phyloP scores from a whole-genome alignment of 2,329 filamentous ascomycete species.

The Ascochyta viciae-villosae region DNA sequence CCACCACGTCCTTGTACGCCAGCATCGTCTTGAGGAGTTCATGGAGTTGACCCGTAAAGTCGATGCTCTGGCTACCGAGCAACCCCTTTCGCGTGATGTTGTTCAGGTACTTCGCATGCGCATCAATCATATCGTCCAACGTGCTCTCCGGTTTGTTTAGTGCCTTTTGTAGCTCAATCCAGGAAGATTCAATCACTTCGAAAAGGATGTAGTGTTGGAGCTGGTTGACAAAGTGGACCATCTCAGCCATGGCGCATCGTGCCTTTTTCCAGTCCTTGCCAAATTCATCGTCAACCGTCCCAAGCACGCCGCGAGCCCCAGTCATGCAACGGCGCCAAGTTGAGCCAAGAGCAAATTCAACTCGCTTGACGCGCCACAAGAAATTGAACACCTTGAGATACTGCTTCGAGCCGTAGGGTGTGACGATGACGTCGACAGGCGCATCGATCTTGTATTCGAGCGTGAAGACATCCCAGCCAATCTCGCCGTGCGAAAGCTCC shows the following conservation, averaged over 20 bases:
- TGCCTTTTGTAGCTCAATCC: slow-evolving; percentile 85
- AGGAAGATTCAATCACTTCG: slow-evolving; percentile 96
- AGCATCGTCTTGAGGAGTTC: slow-evolving; percentile 95
- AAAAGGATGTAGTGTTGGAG: slow-evolving; percentile 99
- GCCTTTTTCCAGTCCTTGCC: slow-evolving; percentile 88
- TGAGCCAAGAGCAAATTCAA: slow-evolving; percentile 89
- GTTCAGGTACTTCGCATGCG: slow-evolving; percentile 88
- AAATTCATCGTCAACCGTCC: slow-evolving; percentile 75
- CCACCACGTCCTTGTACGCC: slow-evolving; percentile 88
- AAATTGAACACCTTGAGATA: slow-evolving; percentile 99
- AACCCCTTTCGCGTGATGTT: slow-evolving; percentile 96
- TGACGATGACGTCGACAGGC: slow-evolving; percentile 95
- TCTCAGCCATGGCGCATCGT: slow-evolving; percentile 88
- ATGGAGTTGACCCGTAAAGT: slow-evolving; percentile 89
- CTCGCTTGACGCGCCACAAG: slow-evolving; percentile 95
- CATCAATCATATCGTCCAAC: slow-evolving; percentile 91
- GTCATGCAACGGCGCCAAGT: slow-evolving; percentile 98
- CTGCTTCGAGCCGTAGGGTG: slow-evolving; percentile 91
- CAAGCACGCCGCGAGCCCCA: slow-evolving; percentile 87
- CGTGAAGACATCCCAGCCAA: slow-evolving; percentile 99
- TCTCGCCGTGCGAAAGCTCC: slow-evolving; percentile 93
- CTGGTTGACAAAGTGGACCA: slow-evolving; percentile 98
- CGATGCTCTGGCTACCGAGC: slow-evolving; percentile 73
- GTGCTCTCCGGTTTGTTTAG: slow-evolving; percentile 87
- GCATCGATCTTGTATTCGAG: slow-evolving; percentile 98